Evolutionary conservation across 495 filamentous ascomycete species (phyloP), one percentile per base, ranked within the genome.

Genomic region (Penicillium alfredii): DNA sequence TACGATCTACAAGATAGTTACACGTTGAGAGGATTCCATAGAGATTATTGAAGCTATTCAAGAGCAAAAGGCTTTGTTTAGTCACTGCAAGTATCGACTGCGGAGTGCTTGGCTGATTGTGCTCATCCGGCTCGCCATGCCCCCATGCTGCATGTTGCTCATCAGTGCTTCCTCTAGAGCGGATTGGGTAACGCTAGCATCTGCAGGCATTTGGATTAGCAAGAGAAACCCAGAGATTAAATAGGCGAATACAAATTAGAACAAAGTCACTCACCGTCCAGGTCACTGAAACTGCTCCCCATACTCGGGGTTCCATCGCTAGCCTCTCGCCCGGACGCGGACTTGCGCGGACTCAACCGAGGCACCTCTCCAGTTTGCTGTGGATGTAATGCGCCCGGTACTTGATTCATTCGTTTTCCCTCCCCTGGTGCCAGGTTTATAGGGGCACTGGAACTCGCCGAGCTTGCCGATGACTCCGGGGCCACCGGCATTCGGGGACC

Each of bases 211-310:
- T n/a, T n/a, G n/a, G n/a, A n/a, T n/a, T n/a, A n/a, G n/a, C n/a
- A n/a, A n/a, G n/a, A n/a, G n/a, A n/a, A n/a, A n/a, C n/a, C n/a
- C n/a, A n/a, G n/a, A n/a, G n/a, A n/a, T n/a, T n/a, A n/a, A n/a
- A n/a, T n/a, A n/a, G 35, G 33, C 36, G 32, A 46, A 32, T 17
- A 30, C 7, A 29, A 21, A 30, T 27, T 36, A 21, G 21, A 33
- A 28, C 42, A 28, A 19, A 6, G 6, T n/a, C 23, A 61, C 71
- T 44, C 71, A 90, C 86, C 88, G 60, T 97, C 93, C 17, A 98
- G 69, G 66, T 98, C 92, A 59, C 89, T 95, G 54, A 94, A 98
- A 56, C 89, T 95, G 54, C 88, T 95, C 1, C 90, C 88, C 84
- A 97, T 97, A 47, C 93, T 98, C 0, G 88, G 92, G 2, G 86